Percentiles rank a stretch among this genome's conserved stretches.
These are phyloP conservation scores for Fusarium tupiense DNA, from an alignment of 2,329 filamentous ascomycete species.

Conservation along the genomic window DNA sequence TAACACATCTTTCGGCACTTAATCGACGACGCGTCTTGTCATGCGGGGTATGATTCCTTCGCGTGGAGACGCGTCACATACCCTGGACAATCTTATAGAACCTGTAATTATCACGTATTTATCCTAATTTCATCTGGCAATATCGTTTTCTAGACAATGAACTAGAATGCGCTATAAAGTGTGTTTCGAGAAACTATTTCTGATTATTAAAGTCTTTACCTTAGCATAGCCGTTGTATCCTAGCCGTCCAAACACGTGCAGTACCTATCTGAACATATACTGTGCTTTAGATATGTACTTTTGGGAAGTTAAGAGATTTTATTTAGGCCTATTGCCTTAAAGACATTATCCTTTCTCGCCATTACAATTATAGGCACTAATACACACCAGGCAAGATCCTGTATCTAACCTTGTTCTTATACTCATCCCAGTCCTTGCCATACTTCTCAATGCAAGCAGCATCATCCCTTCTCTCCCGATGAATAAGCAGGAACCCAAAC, in stretches of 20 bases:
- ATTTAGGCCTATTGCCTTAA: fast-evolving
- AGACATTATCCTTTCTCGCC: too few relatives aligned
- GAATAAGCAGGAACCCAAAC: constrained; percentile 83
- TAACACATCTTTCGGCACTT: not conserved
- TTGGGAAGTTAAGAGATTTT: too few relatives aligned
- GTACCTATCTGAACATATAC: too few relatives aligned
- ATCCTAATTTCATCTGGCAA: too few relatives aligned
- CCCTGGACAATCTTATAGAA: not conserved
- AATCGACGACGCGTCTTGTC: not conserved
- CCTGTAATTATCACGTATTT: not conserved
- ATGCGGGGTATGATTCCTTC: not conserved
- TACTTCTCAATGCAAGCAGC: constrained; percentile 89
- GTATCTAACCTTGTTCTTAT: constrained; percentile 80
- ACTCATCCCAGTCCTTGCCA: constrained; percentile 87
- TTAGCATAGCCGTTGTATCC: fast-evolving
- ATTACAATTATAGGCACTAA: fast-evolving
- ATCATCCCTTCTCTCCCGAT: constrained; percentile 85
- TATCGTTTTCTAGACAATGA: too few relatives aligned
- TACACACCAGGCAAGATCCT: constrained; percentile 79
- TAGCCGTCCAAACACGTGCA: fast-evolving
- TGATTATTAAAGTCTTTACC: too few relatives aligned
- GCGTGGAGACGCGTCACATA: not conserved
- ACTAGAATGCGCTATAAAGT: too few relatives aligned
- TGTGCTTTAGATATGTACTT: fast-evolving
- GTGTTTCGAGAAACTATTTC: too few relatives aligned